These are phyloP conservation scores for Loxodes magnus DNA, from an alignment of 73 alveolate species.

Conservation along the genomic window DNA sequence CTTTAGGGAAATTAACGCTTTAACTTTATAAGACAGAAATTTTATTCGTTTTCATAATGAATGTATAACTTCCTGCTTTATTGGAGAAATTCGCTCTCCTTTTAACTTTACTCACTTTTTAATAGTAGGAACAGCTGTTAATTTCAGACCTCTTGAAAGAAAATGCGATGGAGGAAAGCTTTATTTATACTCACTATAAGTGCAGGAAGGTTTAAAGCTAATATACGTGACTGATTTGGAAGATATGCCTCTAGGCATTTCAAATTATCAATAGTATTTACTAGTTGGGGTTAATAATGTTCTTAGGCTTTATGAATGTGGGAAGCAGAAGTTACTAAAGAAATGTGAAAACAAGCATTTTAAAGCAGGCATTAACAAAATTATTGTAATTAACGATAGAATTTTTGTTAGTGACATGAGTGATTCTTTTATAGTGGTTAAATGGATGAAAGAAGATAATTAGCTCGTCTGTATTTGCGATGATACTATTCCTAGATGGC, in stretches of 20 bases:
- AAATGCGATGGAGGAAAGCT: too few relatives aligned
- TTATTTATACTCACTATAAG: too few relatives aligned
- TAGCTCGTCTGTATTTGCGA: conserved; percentile 88
- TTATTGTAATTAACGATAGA: conserved; percentile 76
- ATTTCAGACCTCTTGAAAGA: too few relatives aligned
- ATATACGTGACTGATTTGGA: conserved; percentile 75
- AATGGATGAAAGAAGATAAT: conserved; percentile 72
- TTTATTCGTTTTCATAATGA: too few relatives aligned
- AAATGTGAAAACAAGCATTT: conserved; percentile 79
- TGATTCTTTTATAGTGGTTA: conserved; percentile 82
- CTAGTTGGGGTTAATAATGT: conserved; percentile 89
- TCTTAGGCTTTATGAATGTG: conserved; percentile 89
- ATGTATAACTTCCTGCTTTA: too few relatives aligned
- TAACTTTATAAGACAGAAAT: too few relatives aligned
- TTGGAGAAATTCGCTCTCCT: too few relatives aligned
- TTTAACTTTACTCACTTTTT: too few relatives aligned
- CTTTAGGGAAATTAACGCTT: too few relatives aligned
- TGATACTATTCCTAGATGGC: conserved; percentile 93
- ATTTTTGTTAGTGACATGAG: conserved; percentile 78
- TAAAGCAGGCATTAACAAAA: conserved; percentile 36
- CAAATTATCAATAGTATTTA: conserved; percentile 78
- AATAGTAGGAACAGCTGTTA: too few relatives aligned
- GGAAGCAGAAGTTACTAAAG: conserved; percentile 85
- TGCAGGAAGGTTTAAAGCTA: conserved; percentile 59
- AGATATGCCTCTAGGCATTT: conserved; percentile 81